phyloP scores from a whole-genome alignment of 2,329 filamentous ascomycete genomes.

The Ophiocordyceps robertsii region DNA sequence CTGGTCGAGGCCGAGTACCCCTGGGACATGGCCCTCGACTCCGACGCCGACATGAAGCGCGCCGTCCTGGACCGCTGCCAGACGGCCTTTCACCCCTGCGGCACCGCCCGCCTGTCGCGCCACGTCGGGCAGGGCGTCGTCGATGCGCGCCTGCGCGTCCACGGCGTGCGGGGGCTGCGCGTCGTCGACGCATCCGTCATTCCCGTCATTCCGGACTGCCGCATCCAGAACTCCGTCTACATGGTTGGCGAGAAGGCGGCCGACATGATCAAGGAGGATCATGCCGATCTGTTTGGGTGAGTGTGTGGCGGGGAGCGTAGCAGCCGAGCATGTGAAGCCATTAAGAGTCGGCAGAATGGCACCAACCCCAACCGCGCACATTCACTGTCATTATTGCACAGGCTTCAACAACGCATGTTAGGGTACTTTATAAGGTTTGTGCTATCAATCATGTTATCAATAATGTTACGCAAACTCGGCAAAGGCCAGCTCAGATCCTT shows the following conservation, averaged over 20 bases:
- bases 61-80: slow-evolving; percentile 44
- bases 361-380: no score
- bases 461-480: no score
- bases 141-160: slow-evolving; percentile 34
- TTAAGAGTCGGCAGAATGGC: no score
- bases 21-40: slow-evolving; percentile 43
- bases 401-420: no score
- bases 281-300: not conserved
- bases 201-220: slow-evolving; percentile 40
- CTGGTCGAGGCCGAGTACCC: slow-evolving; percentile 41
- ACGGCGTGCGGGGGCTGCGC: slow-evolving; percentile 37
- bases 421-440: no score
- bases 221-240: slow-evolving; percentile 48
- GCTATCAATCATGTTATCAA: no score
- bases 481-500: no score
- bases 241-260: slow-evolving; percentile 41
- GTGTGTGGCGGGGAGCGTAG: no score
- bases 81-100: slow-evolving; percentile 46
- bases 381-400: no score
- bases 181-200: slow-evolving; percentile 43
- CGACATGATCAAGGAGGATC: not conserved
- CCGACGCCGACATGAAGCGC: slow-evolving; percentile 41
- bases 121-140: slow-evolving; percentile 37
- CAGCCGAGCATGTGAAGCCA: no score
- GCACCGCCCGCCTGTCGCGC: slow-evolving; percentile 38